Evolutionary conservation across 371 early-diverging fungal genomes (phyloP).

Genomic region (Rhizopus sp.): DNA sequence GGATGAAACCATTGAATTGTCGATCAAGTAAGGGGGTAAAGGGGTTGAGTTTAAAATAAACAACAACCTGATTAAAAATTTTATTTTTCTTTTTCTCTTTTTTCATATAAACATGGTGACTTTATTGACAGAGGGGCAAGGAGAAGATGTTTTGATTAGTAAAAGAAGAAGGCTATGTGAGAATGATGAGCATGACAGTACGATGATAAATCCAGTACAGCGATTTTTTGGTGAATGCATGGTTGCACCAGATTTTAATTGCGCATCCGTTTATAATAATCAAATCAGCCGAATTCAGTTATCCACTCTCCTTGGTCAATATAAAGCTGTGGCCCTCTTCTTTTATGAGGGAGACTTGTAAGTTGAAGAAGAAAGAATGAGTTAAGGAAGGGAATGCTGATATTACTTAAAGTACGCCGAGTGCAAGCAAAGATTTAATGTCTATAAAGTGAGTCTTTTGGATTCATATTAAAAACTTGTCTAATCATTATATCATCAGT

Average conservation of each 20-base stretch:
- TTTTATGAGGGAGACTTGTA: slow-evolving; percentile 39
- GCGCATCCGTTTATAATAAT: slow-evolving; percentile 21
- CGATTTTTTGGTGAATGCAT: slow-evolving; percentile 13
- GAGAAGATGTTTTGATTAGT: slow-evolving; percentile 1
- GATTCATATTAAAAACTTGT: not conserved
- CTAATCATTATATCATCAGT: slow-evolving; percentile 6
- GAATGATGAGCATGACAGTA: not conserved
- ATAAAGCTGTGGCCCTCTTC: slow-evolving; percentile 31
- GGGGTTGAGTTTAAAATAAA: too few relatives aligned
- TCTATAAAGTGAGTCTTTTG: slow-evolving; percentile 20
- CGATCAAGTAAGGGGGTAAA: too few relatives aligned
- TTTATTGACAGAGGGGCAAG: slow-evolving; percentile 15
- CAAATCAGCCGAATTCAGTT: slow-evolving; percentile 24
- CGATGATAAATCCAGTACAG: slow-evolving; percentile 18
- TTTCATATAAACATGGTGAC: slow-evolving; percentile 9
- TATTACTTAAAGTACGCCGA: slow-evolving; percentile 11
- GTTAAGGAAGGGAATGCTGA: not conserved
- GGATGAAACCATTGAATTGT: too few relatives aligned
- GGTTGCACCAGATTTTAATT: slow-evolving; percentile 31
- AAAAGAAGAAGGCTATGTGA: slow-evolving; percentile 8
- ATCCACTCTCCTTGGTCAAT: slow-evolving; percentile 13
- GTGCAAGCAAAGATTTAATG: slow-evolving; percentile 19
- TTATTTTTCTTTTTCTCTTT: not conserved
- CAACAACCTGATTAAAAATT: too few relatives aligned
- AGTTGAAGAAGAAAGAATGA: not conserved